Evolutionary conservation across 192 early-diverging fungal genomes (phyloP).

Genomic region (Podochytrium sp.): DNA sequence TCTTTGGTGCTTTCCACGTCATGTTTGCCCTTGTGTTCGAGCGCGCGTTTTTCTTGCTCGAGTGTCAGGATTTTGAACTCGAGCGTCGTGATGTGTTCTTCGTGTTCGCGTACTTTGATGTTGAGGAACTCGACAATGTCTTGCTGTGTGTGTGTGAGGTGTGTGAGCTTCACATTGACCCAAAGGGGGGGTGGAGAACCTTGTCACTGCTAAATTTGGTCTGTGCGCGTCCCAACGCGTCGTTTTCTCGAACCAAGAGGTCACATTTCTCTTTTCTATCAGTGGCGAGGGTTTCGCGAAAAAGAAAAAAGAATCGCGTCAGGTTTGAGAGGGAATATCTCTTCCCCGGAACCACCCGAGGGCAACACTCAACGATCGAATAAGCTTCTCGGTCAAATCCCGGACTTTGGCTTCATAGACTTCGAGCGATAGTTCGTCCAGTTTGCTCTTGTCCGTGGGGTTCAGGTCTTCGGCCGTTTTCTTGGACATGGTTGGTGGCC

Average conservation of each 20-base stretch:
- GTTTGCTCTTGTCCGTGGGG: slow-evolving; percentile 18
- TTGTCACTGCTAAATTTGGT: slow-evolving; percentile 60
- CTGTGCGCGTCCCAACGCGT: slow-evolving; percentile 51
- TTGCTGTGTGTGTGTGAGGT: slow-evolving; percentile 42
- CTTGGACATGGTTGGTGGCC: slow-evolving; percentile 26
- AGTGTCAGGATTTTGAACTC: slow-evolving; percentile 44
- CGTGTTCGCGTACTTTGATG: slow-evolving; percentile 66
- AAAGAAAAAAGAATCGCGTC: background rate
- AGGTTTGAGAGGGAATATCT: too few species aligned
- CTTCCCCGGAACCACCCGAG: too few species aligned
- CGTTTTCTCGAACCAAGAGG: slow-evolving; percentile 51
- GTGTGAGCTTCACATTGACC: background rate
- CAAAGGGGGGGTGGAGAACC: slow-evolving; percentile 28
- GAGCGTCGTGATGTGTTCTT: slow-evolving; percentile 52
- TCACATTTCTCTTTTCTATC: slow-evolving; percentile 58
- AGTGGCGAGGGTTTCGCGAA: background rate
- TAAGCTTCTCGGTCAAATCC: slow-evolving; percentile 57
- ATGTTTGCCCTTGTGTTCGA: slow-evolving; percentile 37
- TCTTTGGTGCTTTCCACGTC: slow-evolving; percentile 38
- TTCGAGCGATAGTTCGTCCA: slow-evolving; percentile 50
- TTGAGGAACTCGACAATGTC: slow-evolving; percentile 71
- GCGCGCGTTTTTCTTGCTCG: slow-evolving; percentile 51
- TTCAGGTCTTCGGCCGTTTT: slow-evolving; percentile 21
- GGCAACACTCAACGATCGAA: slow-evolving; percentile 43
- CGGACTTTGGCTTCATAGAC: slow-evolving; percentile 57